Evolutionary conservation across 805 yeast species (phyloP).

Genomic region (Zygotorulaspora sp.): DNA sequence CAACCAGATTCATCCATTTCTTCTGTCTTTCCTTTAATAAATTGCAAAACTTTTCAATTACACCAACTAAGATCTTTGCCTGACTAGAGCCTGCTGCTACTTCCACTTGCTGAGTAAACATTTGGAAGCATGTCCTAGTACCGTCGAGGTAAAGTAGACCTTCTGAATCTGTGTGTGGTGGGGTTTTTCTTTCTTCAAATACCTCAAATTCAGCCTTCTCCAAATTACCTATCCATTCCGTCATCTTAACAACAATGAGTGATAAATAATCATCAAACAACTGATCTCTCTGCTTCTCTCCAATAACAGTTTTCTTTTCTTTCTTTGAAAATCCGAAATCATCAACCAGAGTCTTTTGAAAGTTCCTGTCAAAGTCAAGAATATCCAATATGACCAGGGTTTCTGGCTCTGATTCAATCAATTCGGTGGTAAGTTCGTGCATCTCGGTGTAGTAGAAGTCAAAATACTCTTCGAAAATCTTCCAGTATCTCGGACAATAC

Average conservation of each 20-base stretch:
- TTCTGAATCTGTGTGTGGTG: conserved; percentile 72
- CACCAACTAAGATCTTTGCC: conserved; percentile 73
- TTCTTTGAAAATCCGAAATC: conserved; percentile 48
- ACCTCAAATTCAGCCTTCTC: conserved; percentile 60
- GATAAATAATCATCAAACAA: conserved; percentile 74
- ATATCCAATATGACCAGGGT: conserved; percentile 69
- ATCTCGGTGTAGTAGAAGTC: conserved; percentile 63
- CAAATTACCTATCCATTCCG: conserved; percentile 77
- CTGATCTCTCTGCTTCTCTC: conserved; percentile 66
- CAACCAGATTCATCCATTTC: conserved; percentile 55
- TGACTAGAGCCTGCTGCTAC: conserved; percentile 83
- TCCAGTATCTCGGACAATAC: conserved; percentile 73
- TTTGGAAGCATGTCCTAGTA: conserved; percentile 70
- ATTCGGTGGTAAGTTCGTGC: conserved; percentile 55
- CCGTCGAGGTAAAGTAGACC: conserved; percentile 66
- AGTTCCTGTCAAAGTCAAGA: conserved; percentile 72
- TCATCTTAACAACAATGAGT: conserved; percentile 66
- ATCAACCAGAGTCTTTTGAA: conserved; percentile 48
- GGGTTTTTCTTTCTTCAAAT: conserved; percentile 59
- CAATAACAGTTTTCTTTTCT: conserved; percentile 50
- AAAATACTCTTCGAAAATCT: conserved; percentile 56
- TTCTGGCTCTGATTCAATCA: conserved; percentile 71
- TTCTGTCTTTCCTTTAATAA: conserved; percentile 58
- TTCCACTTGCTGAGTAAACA: conserved; percentile 85
- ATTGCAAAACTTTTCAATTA: conserved; percentile 63